phyloP scores from a whole-genome alignment of 2,329 filamentous ascomycete species.

The Venturiaceae sp. region DNA sequence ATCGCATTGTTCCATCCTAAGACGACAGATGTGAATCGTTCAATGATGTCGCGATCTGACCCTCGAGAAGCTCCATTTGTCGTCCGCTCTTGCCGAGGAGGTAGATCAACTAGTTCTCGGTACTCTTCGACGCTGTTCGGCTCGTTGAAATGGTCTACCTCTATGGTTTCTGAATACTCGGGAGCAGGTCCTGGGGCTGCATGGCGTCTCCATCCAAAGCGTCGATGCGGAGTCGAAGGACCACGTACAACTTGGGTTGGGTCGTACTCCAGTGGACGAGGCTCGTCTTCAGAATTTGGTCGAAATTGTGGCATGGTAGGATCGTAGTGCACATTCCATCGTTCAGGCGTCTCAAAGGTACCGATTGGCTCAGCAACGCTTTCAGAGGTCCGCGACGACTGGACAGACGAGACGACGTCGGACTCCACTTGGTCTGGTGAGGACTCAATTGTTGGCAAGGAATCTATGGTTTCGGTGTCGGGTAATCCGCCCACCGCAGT shows the following conservation, averaged over 20 bases:
- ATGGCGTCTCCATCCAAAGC: background rate
- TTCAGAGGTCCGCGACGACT: background rate
- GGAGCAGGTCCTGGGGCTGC: background rate
- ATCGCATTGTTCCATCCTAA: background rate
- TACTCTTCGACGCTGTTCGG: background rate
- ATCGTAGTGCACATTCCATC: constrained; percentile 33
- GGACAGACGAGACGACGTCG: background rate
- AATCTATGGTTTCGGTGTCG: background rate
- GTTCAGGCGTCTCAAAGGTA: constrained; percentile 7
- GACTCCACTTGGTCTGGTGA: background rate
- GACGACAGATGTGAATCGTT: background rate
- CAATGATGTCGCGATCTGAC: background rate
- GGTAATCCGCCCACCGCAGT: background rate
- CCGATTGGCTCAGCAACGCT: background rate
- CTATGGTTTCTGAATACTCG: background rate
- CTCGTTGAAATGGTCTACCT: background rate
- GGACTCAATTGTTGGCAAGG: background rate
- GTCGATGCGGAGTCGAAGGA: background rate
- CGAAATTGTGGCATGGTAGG: constrained; percentile 61
- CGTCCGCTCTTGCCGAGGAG: background rate
- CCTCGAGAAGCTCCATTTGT: background rate
- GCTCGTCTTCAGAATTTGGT: constrained; percentile 37
- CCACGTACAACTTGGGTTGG: background rate
- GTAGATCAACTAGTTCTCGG: background rate
- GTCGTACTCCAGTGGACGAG: constrained; percentile 1